Conservation (phyloP, 768 basidiomycete species). For the Coprinopsis strossmayeri region DNA sequence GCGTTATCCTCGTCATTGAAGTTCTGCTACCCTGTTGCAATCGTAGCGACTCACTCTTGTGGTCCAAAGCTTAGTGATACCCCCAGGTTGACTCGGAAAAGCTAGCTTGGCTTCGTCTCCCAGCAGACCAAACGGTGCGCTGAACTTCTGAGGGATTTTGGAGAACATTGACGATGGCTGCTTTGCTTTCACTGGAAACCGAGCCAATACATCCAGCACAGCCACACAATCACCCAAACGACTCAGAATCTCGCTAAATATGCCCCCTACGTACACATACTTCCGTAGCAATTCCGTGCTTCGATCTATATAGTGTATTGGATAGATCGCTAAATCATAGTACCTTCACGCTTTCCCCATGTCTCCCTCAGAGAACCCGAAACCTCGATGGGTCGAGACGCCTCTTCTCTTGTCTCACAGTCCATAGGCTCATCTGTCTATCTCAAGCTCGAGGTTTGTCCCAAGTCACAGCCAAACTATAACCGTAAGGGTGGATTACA, state of each 20-base stretch:
- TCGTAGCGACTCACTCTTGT: constrained; percentile 51
- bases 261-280: too few relatives aligned
- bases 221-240: too few relatives aligned
- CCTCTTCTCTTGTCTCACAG: constrained; percentile 59
- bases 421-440: constrained; percentile 46
- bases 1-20: neutral
- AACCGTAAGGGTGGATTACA: constrained; percentile 19
- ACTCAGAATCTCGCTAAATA: too few relatives aligned
- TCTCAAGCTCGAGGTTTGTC: constrained; percentile 65
- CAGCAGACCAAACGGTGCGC: constrained; percentile 69
- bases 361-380: too few relatives aligned
- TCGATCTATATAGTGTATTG: too few relatives aligned
- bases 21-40: neutral
- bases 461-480: neutral
- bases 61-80: constrained; percentile 69
- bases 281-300: too few relatives aligned
- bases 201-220: too few relatives aligned
- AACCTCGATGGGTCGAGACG: constrained; percentile 55
- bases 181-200: too few relatives aligned
- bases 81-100: constrained; percentile 77
- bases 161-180: constrained; percentile 41
- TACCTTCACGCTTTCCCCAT: too few relatives aligned
- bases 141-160: constrained; percentile 65
- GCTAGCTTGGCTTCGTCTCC: constrained; percentile 87
- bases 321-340: too few relatives aligned